Evolutionary conservation across 768 basidiomycete genomes (phyloP), one percentile per base, ranked within the genome.

Genomic region (Sarcodon aspratus): DNA sequence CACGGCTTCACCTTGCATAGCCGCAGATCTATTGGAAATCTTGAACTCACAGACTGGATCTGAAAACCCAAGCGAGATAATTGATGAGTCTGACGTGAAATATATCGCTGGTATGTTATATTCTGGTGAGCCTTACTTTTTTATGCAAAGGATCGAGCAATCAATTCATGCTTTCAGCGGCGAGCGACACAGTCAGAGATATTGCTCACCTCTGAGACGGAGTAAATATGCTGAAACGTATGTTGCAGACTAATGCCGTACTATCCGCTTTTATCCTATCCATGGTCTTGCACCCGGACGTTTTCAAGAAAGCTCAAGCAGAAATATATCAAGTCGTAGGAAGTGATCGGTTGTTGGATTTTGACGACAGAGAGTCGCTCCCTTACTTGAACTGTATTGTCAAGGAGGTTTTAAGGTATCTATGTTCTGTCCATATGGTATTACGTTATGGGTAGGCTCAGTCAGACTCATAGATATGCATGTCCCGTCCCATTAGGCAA

Each of bases 291-390:
- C 59, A 70, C 51, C 72, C 71, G 0, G 66, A 70, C 50, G n/a
- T n/a, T n/a, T n/a, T n/a, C n/a, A 54, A 48, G 35, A 68, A 63
- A 47, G 72, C 69, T 8, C 71, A 72, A 46, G 59, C 59, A n/a
- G 74, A 75, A 50, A 58, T 74, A 2, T 70, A 73, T 47, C 45
- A 56, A 1, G 68, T 72, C 5, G 55, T 71, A 9, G 73, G 73
- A n/a, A 51, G 45, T 8, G 62, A 67, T 45, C 60, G 72, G 1
- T 63, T 73, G 1, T 71, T 72, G 6, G 61, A 58, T 10, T 65
- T 67, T 50, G 60, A 57, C 8, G 73, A 75, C 51, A 57, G 68
- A 33, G 60, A 58, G 7, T 59, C 58, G 9, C 57, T 75, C 31
- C 74, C 72, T 0, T 73, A 71, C 52, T 57, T 69, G 5, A 66